Evolutionary conservation across 1,284 basidiomycete genomes (phyloP).

Genomic region (Pseudozyma sp.): DNA sequence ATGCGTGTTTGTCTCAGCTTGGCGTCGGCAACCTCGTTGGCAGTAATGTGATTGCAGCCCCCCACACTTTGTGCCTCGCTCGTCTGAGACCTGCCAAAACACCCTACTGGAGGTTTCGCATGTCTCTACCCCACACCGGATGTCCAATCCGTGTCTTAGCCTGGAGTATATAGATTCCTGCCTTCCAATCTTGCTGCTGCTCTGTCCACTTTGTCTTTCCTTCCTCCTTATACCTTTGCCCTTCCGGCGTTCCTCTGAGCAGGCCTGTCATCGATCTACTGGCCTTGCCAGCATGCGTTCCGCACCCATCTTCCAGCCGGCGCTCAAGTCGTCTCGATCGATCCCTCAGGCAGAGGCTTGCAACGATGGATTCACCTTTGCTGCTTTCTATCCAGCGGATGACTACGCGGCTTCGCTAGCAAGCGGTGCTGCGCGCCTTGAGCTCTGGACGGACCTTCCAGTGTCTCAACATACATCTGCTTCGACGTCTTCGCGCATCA

Average conservation of each 20-base stretch:
- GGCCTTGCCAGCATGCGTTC: slow-evolving; percentile 18
- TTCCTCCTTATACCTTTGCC: neutral
- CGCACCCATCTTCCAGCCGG: slow-evolving; percentile 28
- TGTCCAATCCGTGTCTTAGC: neutral
- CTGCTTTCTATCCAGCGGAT: slow-evolving; percentile 27
- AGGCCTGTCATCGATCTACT: slow-evolving; percentile 2
- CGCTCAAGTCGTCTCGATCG: slow-evolving; percentile 21
- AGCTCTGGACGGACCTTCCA: slow-evolving; percentile 41
- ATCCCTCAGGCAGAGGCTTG: slow-evolving; percentile 11
- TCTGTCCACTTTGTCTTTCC: slow-evolving; percentile 1
- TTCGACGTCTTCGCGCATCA: slow-evolving; percentile 14
- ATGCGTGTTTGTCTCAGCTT: too few relatives aligned
- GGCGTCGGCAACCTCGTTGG: too few relatives aligned
- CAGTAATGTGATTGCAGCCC: too few relatives aligned
- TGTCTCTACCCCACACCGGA: slow-evolving; percentile 6
- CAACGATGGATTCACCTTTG: slow-evolving; percentile 24
- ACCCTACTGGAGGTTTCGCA: neutral
- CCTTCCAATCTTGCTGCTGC: neutral
- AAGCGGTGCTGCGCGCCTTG: slow-evolving; percentile 28
- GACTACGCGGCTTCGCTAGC: slow-evolving; percentile 28
- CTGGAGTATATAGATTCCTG: slow-evolving; percentile 5
- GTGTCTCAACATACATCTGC: slow-evolving; percentile 4
- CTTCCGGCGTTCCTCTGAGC: neutral
- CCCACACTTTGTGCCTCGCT: too few relatives aligned
- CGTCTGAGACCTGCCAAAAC: too few relatives aligned